Percentiles rank a stretch among this genome's conserved stretches.
These are phyloP conservation scores for Hyaloscypha bicolor DNA, from an alignment of 495 filamentous ascomycete species.

Conservation along the genomic window DNA sequence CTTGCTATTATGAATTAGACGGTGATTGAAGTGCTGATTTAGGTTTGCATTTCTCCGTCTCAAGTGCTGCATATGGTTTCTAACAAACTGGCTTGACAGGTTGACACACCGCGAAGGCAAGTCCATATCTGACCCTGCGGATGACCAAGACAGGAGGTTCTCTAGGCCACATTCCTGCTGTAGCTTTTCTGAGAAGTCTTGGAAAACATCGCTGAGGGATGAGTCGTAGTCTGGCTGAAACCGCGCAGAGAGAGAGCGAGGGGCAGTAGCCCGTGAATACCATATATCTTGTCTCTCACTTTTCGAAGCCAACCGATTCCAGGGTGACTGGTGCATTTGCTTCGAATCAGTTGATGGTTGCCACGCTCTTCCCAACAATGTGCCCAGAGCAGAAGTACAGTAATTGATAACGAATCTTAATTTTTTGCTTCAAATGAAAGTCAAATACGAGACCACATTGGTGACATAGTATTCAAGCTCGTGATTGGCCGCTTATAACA, in stretches of 20 bases:
- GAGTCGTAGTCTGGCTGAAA: not conserved
- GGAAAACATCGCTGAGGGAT: not conserved
- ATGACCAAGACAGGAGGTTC: not conserved
- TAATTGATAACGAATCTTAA: no score
- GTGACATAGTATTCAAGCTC: no score
- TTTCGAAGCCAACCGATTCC: no score
- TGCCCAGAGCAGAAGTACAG: no score
- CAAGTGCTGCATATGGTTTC: not conserved
- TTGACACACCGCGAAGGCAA: not conserved
- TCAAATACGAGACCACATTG: no score
- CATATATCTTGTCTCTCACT: not conserved
- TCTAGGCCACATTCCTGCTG: not conserved
- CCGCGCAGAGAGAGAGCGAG: not conserved
- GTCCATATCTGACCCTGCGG: not conserved
- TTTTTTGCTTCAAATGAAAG: no score
- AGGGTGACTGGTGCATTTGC: no score
- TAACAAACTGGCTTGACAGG: not conserved
- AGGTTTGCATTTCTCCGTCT: not conserved
- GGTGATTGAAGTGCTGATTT: not conserved
- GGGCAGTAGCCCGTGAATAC: not conserved
- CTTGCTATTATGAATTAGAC: not conserved
- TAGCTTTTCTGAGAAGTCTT: not conserved
- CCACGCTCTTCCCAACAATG: no score
- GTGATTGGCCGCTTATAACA: no score
- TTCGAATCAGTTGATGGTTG: no score